Evolutionary conservation across 106 monocot genomes (phyloP).

Genomic region (Narthecium ossifragum): DNA sequence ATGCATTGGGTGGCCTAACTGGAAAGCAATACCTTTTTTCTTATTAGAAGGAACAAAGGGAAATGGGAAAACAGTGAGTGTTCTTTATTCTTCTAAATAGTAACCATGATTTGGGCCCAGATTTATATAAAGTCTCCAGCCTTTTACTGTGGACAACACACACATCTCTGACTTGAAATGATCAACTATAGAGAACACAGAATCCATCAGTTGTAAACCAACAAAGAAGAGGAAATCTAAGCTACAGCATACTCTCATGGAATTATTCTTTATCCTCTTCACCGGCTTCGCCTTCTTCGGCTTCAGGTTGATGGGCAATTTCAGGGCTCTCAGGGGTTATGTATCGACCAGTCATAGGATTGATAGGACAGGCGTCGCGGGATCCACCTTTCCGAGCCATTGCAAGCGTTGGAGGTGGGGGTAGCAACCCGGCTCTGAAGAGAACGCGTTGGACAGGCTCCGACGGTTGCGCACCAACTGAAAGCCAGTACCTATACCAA

Average conservation of each 20-base stretch:
- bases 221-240: too few species aligned
- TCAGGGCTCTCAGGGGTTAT: conserved; percentile 11
- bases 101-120: too few species aligned
- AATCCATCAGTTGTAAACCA: too few species aligned
- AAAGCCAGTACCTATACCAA: conserved; percentile 10
- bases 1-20: conserved; percentile 20
- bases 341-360: conserved; percentile 69
- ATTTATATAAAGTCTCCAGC: too few species aligned
- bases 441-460: conserved; percentile 7
- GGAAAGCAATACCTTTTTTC: conserved; percentile 43
- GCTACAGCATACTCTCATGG: not conserved
- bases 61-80: too few species aligned
- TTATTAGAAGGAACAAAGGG: too few species aligned
- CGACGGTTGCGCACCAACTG: conserved; percentile 11
- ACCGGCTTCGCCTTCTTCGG: conserved; percentile 4
- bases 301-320: conserved; percentile 2
- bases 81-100: too few species aligned
- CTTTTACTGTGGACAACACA: too few species aligned
- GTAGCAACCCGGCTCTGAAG: conserved; percentile 6
- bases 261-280: conserved; percentile 9
- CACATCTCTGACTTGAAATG: too few species aligned
- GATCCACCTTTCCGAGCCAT: conserved; percentile 1
- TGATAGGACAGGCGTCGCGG: conserved; percentile 44
- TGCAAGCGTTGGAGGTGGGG: not conserved
- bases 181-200: too few species aligned